Base-by-base conservation (phyloP, 164 flowering plant species). In the Dillenia turbinata region DNA sequence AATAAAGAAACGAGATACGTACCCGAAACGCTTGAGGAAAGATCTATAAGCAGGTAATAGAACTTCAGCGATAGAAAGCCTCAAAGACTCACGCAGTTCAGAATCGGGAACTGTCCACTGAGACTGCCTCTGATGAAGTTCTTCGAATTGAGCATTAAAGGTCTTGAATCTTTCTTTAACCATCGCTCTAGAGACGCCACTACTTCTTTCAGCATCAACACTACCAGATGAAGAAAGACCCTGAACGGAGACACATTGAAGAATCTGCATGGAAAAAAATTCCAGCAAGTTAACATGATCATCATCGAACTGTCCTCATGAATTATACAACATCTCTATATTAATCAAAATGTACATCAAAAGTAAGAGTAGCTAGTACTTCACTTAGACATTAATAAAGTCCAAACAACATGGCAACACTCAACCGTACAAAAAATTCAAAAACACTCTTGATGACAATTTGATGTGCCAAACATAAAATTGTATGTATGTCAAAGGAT, bases 71-170 rank as follows among this genome's bases (percentile, higher is more conserved):
- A 94, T 95, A 33, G 99, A 91, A 54, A 94, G 86, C 79, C 95
- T 86, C 51, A 94, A 65, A 24, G 97, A 91, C 64, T 94, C 99
- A 1, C 97, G 83, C 67, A 94, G 69, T 74, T 94, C 99, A 14
- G 84, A 81, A 65, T 94, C 99, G 22, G 99, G 96, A 56, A 94
- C 97, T 14, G 99, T 85, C 99, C 99, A 94, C 64, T 91, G 97
- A 68, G 89, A 83, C 75, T 94, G 99, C 71, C 91, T 83, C 58
- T 82, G 93, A 78, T 94, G 96, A 75, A 94, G 85, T 78, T 94
- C 99, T 69, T 94, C 97, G 78, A 91, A 91, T 71, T 81, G 88
- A 47, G 75, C 15, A 66, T 91, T 94, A 68, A 94, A 94, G 10
- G 76, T 78, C 83, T 87, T 94, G 68, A 84, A 84, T 74, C 92